These are phyloP conservation scores for Stemphylium beticola DNA, from an alignment of 2,329 filamentous ascomycete genomes.

Conservation along the genomic window DNA sequence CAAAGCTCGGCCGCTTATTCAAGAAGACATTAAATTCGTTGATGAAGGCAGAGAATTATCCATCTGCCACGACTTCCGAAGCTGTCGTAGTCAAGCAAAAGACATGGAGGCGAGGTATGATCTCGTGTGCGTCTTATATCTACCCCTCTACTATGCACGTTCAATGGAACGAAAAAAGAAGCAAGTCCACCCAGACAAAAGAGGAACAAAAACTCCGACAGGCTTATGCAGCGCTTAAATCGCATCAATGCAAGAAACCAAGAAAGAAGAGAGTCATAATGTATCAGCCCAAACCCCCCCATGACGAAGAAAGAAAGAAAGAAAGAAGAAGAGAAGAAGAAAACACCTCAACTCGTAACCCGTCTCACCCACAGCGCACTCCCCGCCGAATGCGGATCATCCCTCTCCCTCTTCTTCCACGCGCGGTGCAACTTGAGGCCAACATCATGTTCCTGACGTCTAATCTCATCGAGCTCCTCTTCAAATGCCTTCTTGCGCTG, in stretches of 20 bases:
- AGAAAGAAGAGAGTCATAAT: background rate
- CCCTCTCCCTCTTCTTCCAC: slow-evolving; percentile 47
- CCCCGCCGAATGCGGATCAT: slow-evolving; percentile 40
- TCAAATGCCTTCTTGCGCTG: slow-evolving; percentile 44
- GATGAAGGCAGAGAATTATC: no score
- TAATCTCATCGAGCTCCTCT: slow-evolving; percentile 48
- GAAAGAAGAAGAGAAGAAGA: background rate
- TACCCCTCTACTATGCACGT: no score
- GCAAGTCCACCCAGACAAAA: no score
- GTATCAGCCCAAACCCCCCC: background rate
- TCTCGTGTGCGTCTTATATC: no score
- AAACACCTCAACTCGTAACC: slow-evolving; percentile 35
- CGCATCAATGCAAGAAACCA: slow-evolving; percentile 29
- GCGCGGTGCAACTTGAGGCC: slow-evolving; percentile 50
- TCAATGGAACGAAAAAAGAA: no score
- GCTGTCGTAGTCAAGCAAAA: no score
- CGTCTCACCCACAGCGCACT: slow-evolving; percentile 50
- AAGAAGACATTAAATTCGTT: no score
- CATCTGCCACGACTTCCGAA: no score
- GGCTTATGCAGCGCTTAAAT: slow-evolving; percentile 34
- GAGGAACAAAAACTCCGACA: background rate
- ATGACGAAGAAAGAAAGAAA: background rate
- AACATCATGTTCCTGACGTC: slow-evolving; percentile 48
- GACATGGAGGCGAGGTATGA: no score
- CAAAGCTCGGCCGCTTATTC: no score